These are phyloP conservation scores for Xylaria palmicola DNA, from an alignment of 495 filamentous ascomycete genomes.

Conservation along the genomic window DNA sequence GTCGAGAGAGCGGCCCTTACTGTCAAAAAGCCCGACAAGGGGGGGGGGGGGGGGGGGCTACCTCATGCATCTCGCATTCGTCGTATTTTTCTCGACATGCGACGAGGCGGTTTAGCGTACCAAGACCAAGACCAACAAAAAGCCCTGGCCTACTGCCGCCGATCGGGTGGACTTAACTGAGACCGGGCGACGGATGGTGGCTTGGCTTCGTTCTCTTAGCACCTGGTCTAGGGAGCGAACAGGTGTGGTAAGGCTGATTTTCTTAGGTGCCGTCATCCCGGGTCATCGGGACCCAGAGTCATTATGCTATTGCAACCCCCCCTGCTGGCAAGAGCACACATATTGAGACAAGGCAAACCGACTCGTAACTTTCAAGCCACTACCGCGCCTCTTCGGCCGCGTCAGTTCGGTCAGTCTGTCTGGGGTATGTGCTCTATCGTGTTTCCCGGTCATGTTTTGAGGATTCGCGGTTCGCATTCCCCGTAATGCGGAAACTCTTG, in stretches of 20 bases:
- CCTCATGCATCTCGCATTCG: constrained; percentile 13
- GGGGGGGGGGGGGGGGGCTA: not conserved
- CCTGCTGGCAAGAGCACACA: too few relatives aligned
- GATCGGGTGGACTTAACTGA: too few relatives aligned
- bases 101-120: not conserved
- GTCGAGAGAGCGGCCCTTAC: not conserved
- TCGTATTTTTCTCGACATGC: constrained; percentile 7
- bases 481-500: not conserved
- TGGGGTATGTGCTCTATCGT: not conserved
- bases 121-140: not conserved
- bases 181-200: not conserved
- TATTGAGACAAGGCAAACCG: too few relatives aligned
- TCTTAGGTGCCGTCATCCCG: not conserved
- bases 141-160: not conserved
- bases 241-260: constrained; percentile 11
- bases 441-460: not conserved
- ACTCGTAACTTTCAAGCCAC: not conserved
- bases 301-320: not conserved
- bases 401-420: not conserved
- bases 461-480: constrained; percentile 4
- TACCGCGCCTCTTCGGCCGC: not conserved
- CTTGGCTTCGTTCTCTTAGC: not conserved
- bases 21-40: not conserved
- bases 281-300: not conserved
- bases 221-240: not conserved